These are phyloP conservation scores for Protomyces pachydermus DNA, from an alignment of 1,139 yeast species.

Conservation along the genomic window DNA sequence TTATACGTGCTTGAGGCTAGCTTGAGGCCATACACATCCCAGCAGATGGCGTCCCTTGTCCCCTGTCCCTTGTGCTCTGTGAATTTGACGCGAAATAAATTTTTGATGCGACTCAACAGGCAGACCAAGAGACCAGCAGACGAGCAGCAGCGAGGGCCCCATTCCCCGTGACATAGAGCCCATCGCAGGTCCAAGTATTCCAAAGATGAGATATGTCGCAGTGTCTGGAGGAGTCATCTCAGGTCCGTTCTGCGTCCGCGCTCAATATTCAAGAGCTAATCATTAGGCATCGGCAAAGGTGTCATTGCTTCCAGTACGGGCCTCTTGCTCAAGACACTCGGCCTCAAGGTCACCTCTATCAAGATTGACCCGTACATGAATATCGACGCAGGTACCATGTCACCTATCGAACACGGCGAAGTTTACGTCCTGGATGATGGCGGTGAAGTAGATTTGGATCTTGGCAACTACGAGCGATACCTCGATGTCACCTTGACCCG, in stretches of 20 bases:
- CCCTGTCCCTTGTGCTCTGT: no score
- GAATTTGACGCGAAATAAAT: background rate
- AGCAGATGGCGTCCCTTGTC: no score
- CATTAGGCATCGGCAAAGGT: constrained; percentile 98
- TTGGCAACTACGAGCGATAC: constrained; percentile 97
- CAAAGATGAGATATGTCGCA: constrained; percentile 89
- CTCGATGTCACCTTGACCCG: constrained; percentile 84
- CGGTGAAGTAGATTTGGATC: constrained; percentile 96
- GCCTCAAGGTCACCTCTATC: constrained; percentile 91
- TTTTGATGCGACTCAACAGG: background rate
- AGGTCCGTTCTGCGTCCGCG: constrained; percentile 46
- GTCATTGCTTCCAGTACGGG: constrained; percentile 97
- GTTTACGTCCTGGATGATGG: constrained; percentile 97
- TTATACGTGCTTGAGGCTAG: no score
- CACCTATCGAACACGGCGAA: constrained; percentile 98
- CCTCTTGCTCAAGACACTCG: constrained; percentile 83
- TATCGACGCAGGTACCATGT: constrained; percentile 99
- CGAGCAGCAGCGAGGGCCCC: no score
- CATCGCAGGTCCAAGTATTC: background rate
- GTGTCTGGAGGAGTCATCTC: constrained; percentile 74
- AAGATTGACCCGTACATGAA: constrained; percentile 99
- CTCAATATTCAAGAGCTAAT: constrained; percentile 67
- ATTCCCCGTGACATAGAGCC: no score
- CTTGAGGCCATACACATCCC: no score
- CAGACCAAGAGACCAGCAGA: background rate